Evolutionary conservation across 169 alveolate genomes (phyloP), one percentile per base, ranked within the genome.

Genomic region (Cryptosporidium viatorum): DNA sequence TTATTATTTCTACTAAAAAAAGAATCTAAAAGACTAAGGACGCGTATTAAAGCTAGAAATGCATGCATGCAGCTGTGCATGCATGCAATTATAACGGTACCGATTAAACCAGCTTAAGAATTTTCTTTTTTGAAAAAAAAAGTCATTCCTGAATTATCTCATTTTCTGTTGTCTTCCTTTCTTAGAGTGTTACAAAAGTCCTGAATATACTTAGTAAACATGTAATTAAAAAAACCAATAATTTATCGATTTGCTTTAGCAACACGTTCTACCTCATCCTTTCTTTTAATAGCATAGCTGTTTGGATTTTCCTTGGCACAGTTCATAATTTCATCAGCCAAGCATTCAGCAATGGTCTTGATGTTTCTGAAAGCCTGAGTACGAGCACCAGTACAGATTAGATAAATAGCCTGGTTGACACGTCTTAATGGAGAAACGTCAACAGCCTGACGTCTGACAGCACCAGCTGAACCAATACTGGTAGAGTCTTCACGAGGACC

Each of bases 401-500:
- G 96, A 94, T 97, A 97, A 84, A 98, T 97, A 73, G 99, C 99
- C 91, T 97, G 98, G 95, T 99, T 99, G 69, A 99, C 99, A 92
- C 99, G 97, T 92, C 99, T 96, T 84, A 98, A 93, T 35, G 99
- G 99, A 39, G 99, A 96, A 84, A 99, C 99, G 92, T 98, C 99
- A 71, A 98, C 99, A 48, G 99, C 99, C 95, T 98, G 99, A 84
- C 99, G 95, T 86, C 99, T 96, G 70, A 98, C 99, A 55, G 97
- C 99, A 94, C 99, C 99, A 50, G 99, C 99, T 23, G 99, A 94
- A 29, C 99, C 99, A 75, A 98, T 97, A 94, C 99, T 97, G 70
- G 99, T 97, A 58, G 99, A 97, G 94, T 98, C 99, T 95, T 98
- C 99, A 84, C 99, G 97, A 59, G 99, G 99, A 23, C 99, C 99